phyloP scores from a whole-genome alignment of 371 early-diverging fungal species.

The Mucor sp. region DNA sequence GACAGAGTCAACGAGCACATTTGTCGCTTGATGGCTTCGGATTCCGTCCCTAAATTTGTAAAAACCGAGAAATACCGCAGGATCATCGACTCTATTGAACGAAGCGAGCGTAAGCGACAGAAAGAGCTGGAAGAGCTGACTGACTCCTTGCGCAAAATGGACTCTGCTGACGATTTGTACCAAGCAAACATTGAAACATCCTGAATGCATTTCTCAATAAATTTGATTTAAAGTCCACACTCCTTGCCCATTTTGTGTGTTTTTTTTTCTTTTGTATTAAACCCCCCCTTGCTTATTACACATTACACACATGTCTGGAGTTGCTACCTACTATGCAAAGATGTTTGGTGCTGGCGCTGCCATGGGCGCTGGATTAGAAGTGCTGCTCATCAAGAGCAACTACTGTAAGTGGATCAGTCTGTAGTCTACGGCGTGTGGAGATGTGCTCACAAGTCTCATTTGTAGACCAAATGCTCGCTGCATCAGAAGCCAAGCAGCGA shows the following conservation, averaged over 20 bases:
- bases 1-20: constrained; percentile 70
- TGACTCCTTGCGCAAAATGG: constrained; percentile 8
- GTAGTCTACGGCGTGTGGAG: not conserved
- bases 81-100: constrained; percentile 26
- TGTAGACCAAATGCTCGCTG: constrained; percentile 52
- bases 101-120: constrained; percentile 25
- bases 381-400: constrained; percentile 46
- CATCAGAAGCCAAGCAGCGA: constrained; percentile 48
- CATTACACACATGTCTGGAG: constrained; percentile 9
- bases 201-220: not conserved
- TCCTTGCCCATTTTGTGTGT: not conserved
- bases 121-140: constrained; percentile 13
- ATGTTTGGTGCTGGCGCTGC: constrained; percentile 42
- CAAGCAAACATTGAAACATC: not conserved
- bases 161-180: not conserved
- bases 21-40: constrained; percentile 75
- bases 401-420: constrained; percentile 36
- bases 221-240: not conserved
- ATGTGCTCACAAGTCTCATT: not conserved
- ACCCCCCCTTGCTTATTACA: constrained; percentile 8
- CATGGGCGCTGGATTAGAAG: constrained; percentile 45
- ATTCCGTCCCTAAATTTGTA: constrained; percentile 80
- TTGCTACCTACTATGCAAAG: constrained; percentile 39
- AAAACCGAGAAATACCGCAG: constrained; percentile 65
- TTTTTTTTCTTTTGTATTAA: not conserved